phyloP scores from a whole-genome alignment of 805 yeast species.

The Priceomyces fermenticarens region DNA sequence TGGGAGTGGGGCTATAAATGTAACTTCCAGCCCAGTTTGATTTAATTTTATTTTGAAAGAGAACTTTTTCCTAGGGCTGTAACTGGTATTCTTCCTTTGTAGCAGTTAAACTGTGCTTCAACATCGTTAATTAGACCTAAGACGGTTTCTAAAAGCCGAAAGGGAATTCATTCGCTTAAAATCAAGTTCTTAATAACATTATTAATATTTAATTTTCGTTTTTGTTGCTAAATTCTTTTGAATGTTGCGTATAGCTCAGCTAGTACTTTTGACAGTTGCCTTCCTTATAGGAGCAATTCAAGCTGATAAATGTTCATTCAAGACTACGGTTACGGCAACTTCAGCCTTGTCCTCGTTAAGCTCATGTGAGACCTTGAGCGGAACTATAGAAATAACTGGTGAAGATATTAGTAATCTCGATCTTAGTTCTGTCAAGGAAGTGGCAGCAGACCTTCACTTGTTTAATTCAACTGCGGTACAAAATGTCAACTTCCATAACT shows the following conservation, averaged over 20 bases:
- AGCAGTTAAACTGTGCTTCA: too few relatives aligned
- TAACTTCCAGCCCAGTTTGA: neutral
- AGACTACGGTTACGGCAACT: slow-evolving; percentile 38
- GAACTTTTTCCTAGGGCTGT: too few relatives aligned
- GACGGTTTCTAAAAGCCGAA: too few relatives aligned
- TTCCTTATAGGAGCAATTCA: slow-evolving; percentile 6
- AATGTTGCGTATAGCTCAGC: slow-evolving; percentile 1
- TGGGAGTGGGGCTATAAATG: slow-evolving; percentile 1
- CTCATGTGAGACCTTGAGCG: slow-evolving; percentile 41
- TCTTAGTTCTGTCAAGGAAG: slow-evolving; percentile 24
- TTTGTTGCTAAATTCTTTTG: neutral
- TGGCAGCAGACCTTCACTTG: slow-evolving; percentile 29
- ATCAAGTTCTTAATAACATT: too few relatives aligned
- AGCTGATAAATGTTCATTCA: slow-evolving; percentile 32
- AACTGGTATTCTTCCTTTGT: too few relatives aligned
- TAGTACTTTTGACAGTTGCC: neutral
- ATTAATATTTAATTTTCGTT: too few relatives aligned
- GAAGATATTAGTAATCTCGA: slow-evolving; percentile 27
- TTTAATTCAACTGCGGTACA: slow-evolving; percentile 40
- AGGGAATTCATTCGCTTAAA: too few relatives aligned
- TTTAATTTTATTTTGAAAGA: too few relatives aligned
- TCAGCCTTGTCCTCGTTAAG: slow-evolving; percentile 30
- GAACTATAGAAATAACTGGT: slow-evolving; percentile 36
- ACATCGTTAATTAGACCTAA: too few relatives aligned
- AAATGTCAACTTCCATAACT: slow-evolving; percentile 25